A percentile compares a stretch with the other conserved stretches of the same genome.
Evolutionary conservation across 108 stramenopile genomes (phyloP).

Genomic region (Cyclostephanos invisitatus): DNA sequence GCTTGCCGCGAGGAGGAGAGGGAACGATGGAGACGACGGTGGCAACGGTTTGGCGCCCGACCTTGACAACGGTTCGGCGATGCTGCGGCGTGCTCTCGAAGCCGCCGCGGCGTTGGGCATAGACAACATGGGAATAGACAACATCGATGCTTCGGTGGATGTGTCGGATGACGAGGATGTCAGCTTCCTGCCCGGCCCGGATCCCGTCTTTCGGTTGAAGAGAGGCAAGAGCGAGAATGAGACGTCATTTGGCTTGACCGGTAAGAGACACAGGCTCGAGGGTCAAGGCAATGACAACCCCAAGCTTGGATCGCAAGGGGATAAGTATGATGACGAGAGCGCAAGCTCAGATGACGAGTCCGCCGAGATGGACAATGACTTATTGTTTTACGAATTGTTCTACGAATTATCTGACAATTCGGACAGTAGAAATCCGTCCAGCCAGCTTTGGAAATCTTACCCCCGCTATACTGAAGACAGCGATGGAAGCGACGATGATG

Average conservation of each 20-base stretch:
- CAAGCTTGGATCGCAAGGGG: constrained; percentile 3
- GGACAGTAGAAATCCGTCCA: constrained; percentile 7
- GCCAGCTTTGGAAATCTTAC: constrained; percentile 30
- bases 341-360: constrained; percentile 16
- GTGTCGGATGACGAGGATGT: constrained; percentile 31
- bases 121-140: constrained; percentile 16
- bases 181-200: constrained; percentile 17
- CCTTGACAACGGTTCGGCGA: not conserved
- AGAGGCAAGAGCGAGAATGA: constrained; percentile 14
- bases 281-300: constrained; percentile 2
- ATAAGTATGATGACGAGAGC: constrained; percentile 28
- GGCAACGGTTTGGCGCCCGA: constrained; percentile 4
- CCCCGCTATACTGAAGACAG: constrained; percentile 29
- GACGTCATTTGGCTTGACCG: not conserved
- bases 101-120: constrained; percentile 2
- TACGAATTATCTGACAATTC: not conserved
- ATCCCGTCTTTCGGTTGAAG: constrained; percentile 25
- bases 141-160: constrained; percentile 21
- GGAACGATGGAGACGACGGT: constrained; percentile 13
- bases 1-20: constrained; percentile 3
- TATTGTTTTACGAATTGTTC: constrained; percentile 7
- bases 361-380: constrained; percentile 16
- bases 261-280: constrained; percentile 30
- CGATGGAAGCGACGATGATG: constrained; percentile 32
- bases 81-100: constrained; percentile 9